Evolutionary conservation across 805 yeast species (phyloP).

Genomic region (Scheffersomyces spartinae): DNA sequence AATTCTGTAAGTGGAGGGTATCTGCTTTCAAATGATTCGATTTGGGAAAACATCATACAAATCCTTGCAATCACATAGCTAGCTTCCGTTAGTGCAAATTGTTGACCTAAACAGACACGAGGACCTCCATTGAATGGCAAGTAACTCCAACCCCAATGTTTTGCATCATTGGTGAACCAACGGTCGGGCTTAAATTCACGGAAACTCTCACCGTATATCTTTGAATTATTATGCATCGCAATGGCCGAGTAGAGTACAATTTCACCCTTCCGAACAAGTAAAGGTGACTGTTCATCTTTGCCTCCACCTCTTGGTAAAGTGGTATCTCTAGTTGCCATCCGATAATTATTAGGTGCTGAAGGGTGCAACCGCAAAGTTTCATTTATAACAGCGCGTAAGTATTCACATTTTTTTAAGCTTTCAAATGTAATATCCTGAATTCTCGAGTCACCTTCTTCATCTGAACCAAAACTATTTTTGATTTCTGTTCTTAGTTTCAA

Average conservation of each 20-base stretch:
- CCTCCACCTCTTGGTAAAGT: slow-evolving; percentile 31
- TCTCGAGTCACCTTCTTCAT: slow-evolving; percentile 14
- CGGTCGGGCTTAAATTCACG: slow-evolving; percentile 25
- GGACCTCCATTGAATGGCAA: slow-evolving; percentile 29
- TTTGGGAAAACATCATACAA: slow-evolving; percentile 17
- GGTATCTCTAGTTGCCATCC: slow-evolving; percentile 22
- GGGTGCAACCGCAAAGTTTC: slow-evolving; percentile 29
- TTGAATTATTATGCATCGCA: slow-evolving; percentile 11
- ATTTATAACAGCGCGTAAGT: slow-evolving; percentile 24
- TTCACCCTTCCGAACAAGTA: slow-evolving; percentile 14
- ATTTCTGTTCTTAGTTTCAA: slow-evolving; percentile 16
- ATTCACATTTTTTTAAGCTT: slow-evolving; percentile 26
- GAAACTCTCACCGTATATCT: slow-evolving; percentile 23
- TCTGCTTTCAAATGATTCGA: slow-evolving; percentile 6
- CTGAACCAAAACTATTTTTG: slow-evolving; percentile 18
- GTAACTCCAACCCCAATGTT: slow-evolving; percentile 23
- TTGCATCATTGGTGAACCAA: slow-evolving; percentile 16
- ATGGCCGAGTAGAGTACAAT: slow-evolving; percentile 10
- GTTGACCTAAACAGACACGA: slow-evolving; percentile 28
- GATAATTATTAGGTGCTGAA: slow-evolving; percentile 25
- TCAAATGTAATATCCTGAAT: slow-evolving; percentile 22
- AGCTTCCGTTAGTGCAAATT: slow-evolving; percentile 27
- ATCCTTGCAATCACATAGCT: slow-evolving; percentile 18
- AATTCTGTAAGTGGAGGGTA: no score
- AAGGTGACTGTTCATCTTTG: slow-evolving; percentile 9